These are phyloP conservation scores for Carnegiea gigantea DNA, from an alignment of 179 eudicot species.

Conservation along the genomic window DNA sequence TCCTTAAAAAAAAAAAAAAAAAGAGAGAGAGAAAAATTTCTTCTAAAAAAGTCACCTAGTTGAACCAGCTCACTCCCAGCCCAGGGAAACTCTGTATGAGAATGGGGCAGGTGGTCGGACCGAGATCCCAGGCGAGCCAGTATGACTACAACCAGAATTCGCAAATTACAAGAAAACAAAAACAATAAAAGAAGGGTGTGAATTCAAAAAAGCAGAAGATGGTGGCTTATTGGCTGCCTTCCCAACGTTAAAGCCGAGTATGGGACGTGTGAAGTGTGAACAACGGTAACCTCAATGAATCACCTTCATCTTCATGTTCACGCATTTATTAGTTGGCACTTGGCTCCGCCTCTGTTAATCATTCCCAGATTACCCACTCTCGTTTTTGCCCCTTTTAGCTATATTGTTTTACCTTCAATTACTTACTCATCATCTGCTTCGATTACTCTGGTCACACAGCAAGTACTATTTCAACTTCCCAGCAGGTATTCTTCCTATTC, in stretches of 20 bases:
- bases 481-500: not conserved
- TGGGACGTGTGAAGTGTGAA: not conserved
- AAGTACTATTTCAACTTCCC: not conserved
- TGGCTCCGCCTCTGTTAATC: not conserved
- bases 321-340: too few species aligned
- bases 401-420: not conserved
- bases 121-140: not conserved
- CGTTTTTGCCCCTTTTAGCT: not conserved
- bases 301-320: too few species aligned
- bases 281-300: constrained; percentile 5
- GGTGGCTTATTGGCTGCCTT: not conserved
- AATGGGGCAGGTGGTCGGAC: not conserved
- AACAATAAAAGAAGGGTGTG: not conserved
- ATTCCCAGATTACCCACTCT: not conserved
- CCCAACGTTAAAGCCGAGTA: constrained; percentile 10
- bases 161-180: not conserved
- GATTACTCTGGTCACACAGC: not conserved
- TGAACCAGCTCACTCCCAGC: too few species aligned
- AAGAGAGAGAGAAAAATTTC: too few species aligned
- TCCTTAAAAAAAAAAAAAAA: too few species aligned
- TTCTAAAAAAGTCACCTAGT: too few species aligned
- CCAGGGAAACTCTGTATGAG: not conserved
- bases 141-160: not conserved
- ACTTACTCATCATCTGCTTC: not conserved
- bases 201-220: constrained; percentile 2